These are phyloP conservation scores for Aspergillus spinulosporus DNA, from an alignment of 2,329 filamentous ascomycete species.

Conservation along the genomic window DNA sequence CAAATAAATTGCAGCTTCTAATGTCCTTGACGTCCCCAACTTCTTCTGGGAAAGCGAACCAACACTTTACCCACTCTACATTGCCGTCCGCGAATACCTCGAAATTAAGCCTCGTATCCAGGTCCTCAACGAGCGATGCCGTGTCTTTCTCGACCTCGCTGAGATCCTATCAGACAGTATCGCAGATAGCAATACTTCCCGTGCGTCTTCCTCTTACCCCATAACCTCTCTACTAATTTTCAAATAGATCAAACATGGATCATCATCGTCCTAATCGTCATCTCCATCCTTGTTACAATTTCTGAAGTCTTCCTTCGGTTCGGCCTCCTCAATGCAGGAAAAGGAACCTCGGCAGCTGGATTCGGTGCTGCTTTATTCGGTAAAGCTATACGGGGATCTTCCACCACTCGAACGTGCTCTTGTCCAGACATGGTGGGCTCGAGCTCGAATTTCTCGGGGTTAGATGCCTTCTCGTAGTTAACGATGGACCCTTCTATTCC, in stretches of 20 bases:
- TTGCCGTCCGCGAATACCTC: conserved; percentile 91
- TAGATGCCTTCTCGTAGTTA: background rate
- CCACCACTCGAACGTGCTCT: conserved; percentile 6
- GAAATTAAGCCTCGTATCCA: conserved; percentile 96
- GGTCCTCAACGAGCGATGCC: conserved; percentile 94
- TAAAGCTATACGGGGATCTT: conserved; percentile 12
- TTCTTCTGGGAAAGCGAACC: conserved; percentile 99
- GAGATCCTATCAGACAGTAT: conserved; percentile 93
- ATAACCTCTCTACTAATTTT: background rate
- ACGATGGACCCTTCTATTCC: background rate
- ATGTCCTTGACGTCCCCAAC: conserved; percentile 92
- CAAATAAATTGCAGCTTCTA: conserved; percentile 61
- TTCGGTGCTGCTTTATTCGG: conserved; percentile 21
- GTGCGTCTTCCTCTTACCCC: conserved; percentile 34
- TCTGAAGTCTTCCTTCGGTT: conserved; percentile 88
- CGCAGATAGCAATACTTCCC: conserved; percentile 91
- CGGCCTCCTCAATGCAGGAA: conserved; percentile 59
- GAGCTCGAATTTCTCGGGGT: conserved; percentile 3
- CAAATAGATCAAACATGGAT: conserved; percentile 83
- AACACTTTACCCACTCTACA: conserved; percentile 89
- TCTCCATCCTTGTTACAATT: conserved; percentile 88
- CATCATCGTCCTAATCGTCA: conserved; percentile 86
- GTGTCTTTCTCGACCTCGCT: conserved; percentile 92
- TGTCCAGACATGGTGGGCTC: conserved; percentile 5
- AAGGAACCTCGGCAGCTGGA: conserved; percentile 22